Conservation (phyloP, 805 yeast species). For the Spathaspora girioi region DNA sequence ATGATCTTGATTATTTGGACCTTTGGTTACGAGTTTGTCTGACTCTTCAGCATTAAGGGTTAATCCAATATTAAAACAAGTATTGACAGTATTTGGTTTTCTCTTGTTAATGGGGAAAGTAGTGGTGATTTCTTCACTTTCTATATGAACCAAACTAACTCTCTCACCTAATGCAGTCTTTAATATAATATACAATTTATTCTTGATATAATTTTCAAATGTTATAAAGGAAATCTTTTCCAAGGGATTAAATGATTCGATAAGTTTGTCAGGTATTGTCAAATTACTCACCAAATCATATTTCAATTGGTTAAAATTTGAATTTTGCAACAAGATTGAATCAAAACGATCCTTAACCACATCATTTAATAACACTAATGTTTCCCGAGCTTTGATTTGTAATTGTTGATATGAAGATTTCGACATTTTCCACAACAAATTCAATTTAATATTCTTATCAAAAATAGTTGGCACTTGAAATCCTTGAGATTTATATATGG, state of each 20-base stretch:
- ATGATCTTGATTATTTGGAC: constrained; percentile 64
- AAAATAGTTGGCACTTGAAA: constrained; percentile 72
- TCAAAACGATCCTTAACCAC: constrained; percentile 81
- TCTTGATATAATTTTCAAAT: constrained; percentile 60
- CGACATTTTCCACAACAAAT: constrained; percentile 79
- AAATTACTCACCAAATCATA: constrained; percentile 64
- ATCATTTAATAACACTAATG: constrained; percentile 69
- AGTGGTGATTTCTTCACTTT: constrained; percentile 17
- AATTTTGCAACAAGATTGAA: constrained; percentile 64
- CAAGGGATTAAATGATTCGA: constrained; percentile 56
- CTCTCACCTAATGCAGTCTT: constrained; percentile 55
- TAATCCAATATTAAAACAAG: constrained; percentile 53
- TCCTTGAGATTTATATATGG: constrained; percentile 52
- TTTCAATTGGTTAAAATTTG: constrained; percentile 50
- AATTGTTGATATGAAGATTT: constrained; percentile 59
- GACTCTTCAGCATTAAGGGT: constrained; percentile 66
- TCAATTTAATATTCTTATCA: constrained; percentile 73
- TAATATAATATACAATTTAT: constrained; percentile 58
- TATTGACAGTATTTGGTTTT: constrained; percentile 39
- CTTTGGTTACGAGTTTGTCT: constrained; percentile 82
- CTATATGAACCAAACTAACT: constrained; percentile 34
- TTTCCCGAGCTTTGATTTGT: constrained; percentile 62
- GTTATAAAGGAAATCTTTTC: constrained; percentile 72
- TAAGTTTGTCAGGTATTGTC: constrained; percentile 39
- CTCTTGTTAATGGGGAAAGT: constrained; percentile 48